A percentile compares a stretch with the other conserved stretches of the same genome.
These are phyloP conservation scores for Mycena haematopus DNA, from an alignment of 768 basidiomycete species.

Conservation along the genomic window DNA sequence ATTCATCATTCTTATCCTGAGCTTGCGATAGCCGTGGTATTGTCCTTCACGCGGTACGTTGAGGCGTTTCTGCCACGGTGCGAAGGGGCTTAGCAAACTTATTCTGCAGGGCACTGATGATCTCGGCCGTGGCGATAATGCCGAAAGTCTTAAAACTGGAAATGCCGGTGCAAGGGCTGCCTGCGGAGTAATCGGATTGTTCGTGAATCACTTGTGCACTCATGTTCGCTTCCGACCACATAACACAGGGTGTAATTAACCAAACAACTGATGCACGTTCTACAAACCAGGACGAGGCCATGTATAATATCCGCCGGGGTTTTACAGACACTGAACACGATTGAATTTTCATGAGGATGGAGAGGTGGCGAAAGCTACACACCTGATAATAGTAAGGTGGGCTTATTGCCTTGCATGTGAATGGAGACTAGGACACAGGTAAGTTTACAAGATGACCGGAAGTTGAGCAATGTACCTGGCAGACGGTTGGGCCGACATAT, in stretches of 20 bases:
- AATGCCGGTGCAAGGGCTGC: constrained; percentile 81
- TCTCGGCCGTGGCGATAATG: constrained; percentile 70
- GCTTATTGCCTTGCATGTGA: constrained; percentile 52
- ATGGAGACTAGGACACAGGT: constrained; percentile 33
- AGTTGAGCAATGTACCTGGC: constrained; percentile 32
- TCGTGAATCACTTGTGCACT: not conserved
- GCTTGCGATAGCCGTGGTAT: constrained; percentile 60
- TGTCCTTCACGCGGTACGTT: constrained; percentile 72
- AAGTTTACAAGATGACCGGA: not conserved
- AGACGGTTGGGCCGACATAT: constrained; percentile 54
- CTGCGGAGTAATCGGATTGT: constrained; percentile 77
- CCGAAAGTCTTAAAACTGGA: constrained; percentile 78
- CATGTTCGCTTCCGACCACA: not conserved
- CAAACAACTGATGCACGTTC: too few species aligned
- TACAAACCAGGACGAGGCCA: too few species aligned
- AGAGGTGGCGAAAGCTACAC: constrained; percentile 22
- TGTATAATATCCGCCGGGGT: not conserved
- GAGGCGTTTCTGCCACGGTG: constrained; percentile 16
- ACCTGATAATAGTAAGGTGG: constrained; percentile 64
- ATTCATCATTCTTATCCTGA: constrained; percentile 4
- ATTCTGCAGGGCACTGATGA: constrained; percentile 71
- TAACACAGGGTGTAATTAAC: constrained; percentile 14
- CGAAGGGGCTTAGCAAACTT: constrained; percentile 9
- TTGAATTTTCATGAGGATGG: not conserved
- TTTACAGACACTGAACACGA: constrained; percentile 33